A percentile compares a stretch with the other conserved stretches of the same genome.
phyloP scores from a whole-genome alignment of 164 flowering plant genomes.

The Vitis amurensis region DNA sequence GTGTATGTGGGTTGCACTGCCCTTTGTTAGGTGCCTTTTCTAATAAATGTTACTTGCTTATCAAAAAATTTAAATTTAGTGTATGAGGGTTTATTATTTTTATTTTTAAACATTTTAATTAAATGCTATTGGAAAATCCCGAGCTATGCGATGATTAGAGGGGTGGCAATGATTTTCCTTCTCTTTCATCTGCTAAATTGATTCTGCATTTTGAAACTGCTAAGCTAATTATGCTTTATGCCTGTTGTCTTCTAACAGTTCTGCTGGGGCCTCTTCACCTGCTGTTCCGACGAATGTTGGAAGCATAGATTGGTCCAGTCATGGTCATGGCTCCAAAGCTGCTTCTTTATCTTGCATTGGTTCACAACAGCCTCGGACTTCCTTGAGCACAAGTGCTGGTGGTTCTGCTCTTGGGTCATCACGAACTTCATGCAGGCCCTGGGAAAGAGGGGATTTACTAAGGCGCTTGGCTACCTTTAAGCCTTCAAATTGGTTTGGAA shows the following conservation, averaged over 20 bases:
- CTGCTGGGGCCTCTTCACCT: slow-evolving; percentile 97
- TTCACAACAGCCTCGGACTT: slow-evolving; percentile 59
- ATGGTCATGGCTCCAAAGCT: slow-evolving; percentile 79
- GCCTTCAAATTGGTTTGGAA: slow-evolving; percentile 88
- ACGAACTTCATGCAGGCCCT: slow-evolving; percentile 86
- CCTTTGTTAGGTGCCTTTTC: too few species aligned
- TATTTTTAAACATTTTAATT: not conserved
- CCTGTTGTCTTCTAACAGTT: slow-evolving; percentile 45
- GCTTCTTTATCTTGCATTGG: slow-evolving; percentile 70
- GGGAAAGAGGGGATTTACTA: slow-evolving; percentile 95
- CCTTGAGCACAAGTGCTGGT: slow-evolving; percentile 80
- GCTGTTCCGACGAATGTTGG: slow-evolving; percentile 73
- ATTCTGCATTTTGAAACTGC: slow-evolving; percentile 2
- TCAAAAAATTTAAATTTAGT: not conserved
- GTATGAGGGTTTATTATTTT: not conserved
- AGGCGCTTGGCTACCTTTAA: slow-evolving; percentile 89
- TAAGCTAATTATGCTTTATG: slow-evolving; percentile 4
- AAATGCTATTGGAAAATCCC: not conserved
- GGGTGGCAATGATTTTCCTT: not conserved
- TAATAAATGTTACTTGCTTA: too few species aligned
- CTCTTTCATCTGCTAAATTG: too few species aligned
- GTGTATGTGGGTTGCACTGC: too few species aligned
- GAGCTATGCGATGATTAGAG: not conserved
- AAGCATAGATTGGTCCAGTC: slow-evolving; percentile 64
- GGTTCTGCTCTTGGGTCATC: slow-evolving; percentile 80